phyloP scores from a whole-genome alignment of 179 eudicot genomes.

The Beta macrorhiza region DNA sequence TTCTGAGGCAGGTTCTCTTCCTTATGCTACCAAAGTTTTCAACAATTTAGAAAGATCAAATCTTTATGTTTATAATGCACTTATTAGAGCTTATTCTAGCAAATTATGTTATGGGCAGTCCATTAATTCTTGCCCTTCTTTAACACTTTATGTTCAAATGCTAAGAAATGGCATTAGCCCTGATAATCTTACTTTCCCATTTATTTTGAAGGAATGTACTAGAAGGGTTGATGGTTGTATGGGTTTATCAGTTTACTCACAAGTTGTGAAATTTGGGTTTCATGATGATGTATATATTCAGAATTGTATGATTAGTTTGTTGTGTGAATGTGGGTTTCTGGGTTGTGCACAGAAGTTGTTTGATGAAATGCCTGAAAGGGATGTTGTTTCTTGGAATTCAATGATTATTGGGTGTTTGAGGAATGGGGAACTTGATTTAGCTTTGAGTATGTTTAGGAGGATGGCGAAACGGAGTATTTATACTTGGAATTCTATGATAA shows the following conservation, averaged over 20 bases:
- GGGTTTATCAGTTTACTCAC: slow-evolving; percentile 49
- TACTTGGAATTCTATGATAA: slow-evolving; percentile 61
- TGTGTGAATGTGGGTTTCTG: slow-evolving; percentile 45
- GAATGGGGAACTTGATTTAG: slow-evolving; percentile 45
- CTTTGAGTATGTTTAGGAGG: slow-evolving; percentile 42
- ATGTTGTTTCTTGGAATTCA: slow-evolving; percentile 50
- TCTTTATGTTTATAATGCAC: slow-evolving; percentile 48
- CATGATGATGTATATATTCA: slow-evolving; percentile 42
- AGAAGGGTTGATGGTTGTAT: slow-evolving; percentile 29
- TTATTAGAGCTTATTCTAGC: slow-evolving; percentile 51
- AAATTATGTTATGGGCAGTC: slow-evolving; percentile 19
- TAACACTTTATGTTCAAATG: slow-evolving; percentile 44
- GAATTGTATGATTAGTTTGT: slow-evolving; percentile 53
- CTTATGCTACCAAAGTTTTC: slow-evolving; percentile 44
- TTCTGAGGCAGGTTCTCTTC: slow-evolving; percentile 36
- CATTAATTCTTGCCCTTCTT: slow-evolving; percentile 29
- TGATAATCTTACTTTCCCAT: slow-evolving; percentile 51
- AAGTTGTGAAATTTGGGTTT: slow-evolving; percentile 48
- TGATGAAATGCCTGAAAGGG: slow-evolving; percentile 55
- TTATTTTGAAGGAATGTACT: slow-evolving; percentile 54
- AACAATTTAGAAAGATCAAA: slow-evolving; percentile 30
- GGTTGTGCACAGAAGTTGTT: slow-evolving; percentile 48
- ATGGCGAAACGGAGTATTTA: slow-evolving; percentile 46
- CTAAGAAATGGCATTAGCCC: slow-evolving; percentile 37
- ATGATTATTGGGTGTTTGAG: slow-evolving; percentile 36